Evolutionary conservation across 1,284 basidiomycete genomes (phyloP), one percentile per base, ranked within the genome.

Genomic region (Ganoderma resinaceum): DNA sequence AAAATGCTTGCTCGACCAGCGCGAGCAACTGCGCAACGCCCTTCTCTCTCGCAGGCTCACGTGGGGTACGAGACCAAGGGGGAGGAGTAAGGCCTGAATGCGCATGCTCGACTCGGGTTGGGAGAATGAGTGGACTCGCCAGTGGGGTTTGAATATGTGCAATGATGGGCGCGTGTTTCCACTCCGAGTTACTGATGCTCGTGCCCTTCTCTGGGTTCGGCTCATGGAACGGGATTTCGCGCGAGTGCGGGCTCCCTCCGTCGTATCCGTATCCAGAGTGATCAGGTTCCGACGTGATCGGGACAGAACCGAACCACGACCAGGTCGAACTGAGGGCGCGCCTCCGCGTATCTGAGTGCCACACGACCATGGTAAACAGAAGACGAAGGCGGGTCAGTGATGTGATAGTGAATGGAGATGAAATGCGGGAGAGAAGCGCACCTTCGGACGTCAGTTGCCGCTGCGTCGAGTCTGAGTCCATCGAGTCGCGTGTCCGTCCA

Each of bases 261-360:
- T 20, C n/a, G 43, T 18, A n/a, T n/a, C 3, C 23, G n/a, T 46
- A 23, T 46, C n/a, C 43, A 8, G 43, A n/a, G n/a, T n/a, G 43
- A 46, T 46, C 52, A 23, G 52, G 14, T 9, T 57, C 18, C 9
- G 31, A 37, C 14, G 7, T 33, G 33, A 37, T 31, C 31, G 55
- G 20, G 33, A 57, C 9, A 9, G 55, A 57, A 6, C 55, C 55
- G 12, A 58, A 58, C 55, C 55, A 58, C 20, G 55, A 58, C 55
- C 55, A 58, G 20, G 33, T 35, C 33, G 33, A 58, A 12, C 33
- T 58, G 33, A 37, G 29, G 11, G 33, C 20, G 20, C 33, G 31
- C 20, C 55, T 37, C 33, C 18, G 33, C 5, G 20, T 0, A 35
- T 35, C 33, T 57, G 9, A 20, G 23, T 20, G 14, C 23, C 52